A percentile compares a stretch with the other conserved stretches of the same genome.
These are phyloP conservation scores for Hordeum vulgare DNA, from an alignment of 176 grass and related monocot species.

Conservation along the genomic window MorexV3_pseudomolecules_assembly NC_058521.1:576475324-576475823, in stretches of 20 bases:
- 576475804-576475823: background rate
- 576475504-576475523: background rate
- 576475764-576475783: conserved; percentile 13
- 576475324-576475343: conserved; percentile 25
- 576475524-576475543: background rate
- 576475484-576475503: conserved; percentile 11
- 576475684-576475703: background rate
- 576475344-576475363: background rate
- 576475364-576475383: background rate
- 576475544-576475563: background rate
- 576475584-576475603: background rate
- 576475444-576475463: conserved; percentile 9
- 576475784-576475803: conserved; percentile 19
- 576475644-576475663: conserved; percentile 21
- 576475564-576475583: conserved; percentile 18
- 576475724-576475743: background rate
- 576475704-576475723: background rate
- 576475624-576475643: conserved; percentile 15
- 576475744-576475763: conserved; percentile 20
- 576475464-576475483: conserved; percentile 25
- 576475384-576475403: background rate
- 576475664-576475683: background rate
- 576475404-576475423: background rate
- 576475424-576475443: background rate
- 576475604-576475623: conserved; percentile 2